Evolutionary conservation across 1,284 basidiomycete genomes (phyloP).

Genomic region (Papiliotrema terrestris): DNA sequence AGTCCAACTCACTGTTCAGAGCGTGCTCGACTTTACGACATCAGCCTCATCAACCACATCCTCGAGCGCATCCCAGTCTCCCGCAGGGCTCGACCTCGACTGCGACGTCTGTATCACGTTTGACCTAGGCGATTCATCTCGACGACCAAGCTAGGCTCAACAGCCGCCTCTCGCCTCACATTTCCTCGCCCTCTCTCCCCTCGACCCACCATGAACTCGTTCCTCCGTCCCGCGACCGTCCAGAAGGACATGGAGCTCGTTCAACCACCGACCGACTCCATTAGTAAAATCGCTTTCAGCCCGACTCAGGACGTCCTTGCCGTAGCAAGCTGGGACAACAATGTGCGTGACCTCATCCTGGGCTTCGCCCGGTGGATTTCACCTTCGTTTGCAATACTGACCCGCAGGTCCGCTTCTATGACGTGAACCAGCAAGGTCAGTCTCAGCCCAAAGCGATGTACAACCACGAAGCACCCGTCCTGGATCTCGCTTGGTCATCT

Average conservation of each 20-base stretch:
- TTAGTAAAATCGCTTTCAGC: conserved; percentile 64
- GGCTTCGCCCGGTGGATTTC: background rate
- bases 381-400: background rate
- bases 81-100: too few relatives aligned
- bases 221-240: conserved; percentile 4
- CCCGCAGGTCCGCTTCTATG: conserved; percentile 56
- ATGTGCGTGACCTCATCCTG: conserved; percentile 51
- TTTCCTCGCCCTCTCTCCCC: background rate
- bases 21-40: too few relatives aligned
- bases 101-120: too few relatives aligned
- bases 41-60: too few relatives aligned
- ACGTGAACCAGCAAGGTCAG: conserved; percentile 54
- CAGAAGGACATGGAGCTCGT: conserved; percentile 67
- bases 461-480: conserved; percentile 73
- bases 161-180: background rate
- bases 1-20: background rate
- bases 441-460: conserved; percentile 77
- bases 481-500: conserved; percentile 79
- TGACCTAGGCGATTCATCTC: too few relatives aligned
- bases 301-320: conserved; percentile 67
- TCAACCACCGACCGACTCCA: conserved; percentile 68
- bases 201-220: conserved; percentile 3
- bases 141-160: too few relatives aligned
- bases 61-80: too few relatives aligned
- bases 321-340: conserved; percentile 74